phyloP scores from a whole-genome alignment of 352 stramenopile species.

The Pythium aristosporum region DNA sequence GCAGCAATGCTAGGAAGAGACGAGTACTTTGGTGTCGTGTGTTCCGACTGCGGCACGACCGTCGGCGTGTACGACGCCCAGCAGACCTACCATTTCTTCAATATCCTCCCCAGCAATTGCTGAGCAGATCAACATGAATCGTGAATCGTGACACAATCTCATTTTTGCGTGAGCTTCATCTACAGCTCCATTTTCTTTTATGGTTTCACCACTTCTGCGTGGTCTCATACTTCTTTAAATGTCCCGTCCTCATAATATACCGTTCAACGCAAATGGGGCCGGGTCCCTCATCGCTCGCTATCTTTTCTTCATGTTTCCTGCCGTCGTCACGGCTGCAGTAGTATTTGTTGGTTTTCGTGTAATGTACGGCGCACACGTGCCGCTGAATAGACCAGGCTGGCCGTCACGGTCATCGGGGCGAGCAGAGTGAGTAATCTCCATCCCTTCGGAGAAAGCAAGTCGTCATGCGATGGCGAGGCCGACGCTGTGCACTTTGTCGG shows the following conservation, averaged over 20 bases:
- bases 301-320: constrained; percentile 7
- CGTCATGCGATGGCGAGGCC: constrained; percentile 49
- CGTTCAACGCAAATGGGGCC: neutral
- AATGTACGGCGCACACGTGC: neutral
- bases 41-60: constrained; percentile 73
- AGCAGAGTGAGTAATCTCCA: neutral
- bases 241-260: constrained; percentile 11
- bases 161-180: no score
- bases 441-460: neutral
- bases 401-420: neutral
- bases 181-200: no score
- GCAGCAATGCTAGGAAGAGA: constrained; percentile 34
- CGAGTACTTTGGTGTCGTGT: constrained; percentile 70
- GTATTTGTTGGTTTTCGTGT: neutral
- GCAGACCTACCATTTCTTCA: constrained; percentile 78
- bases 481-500: constrained; percentile 70
- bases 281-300: constrained; percentile 1
- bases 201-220: neutral
- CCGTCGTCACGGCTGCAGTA: neutral
- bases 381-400: neutral
- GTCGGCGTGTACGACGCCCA: constrained; percentile 66
- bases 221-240: neutral
- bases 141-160: no score
- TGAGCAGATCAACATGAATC: neutral
- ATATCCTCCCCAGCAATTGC: constrained; percentile 58